Percentiles rank a stretch among this genome's conserved stretches.
phyloP scores from a whole-genome alignment of 352 stramenopile genomes.

The Pythium brassicae region DNA sequence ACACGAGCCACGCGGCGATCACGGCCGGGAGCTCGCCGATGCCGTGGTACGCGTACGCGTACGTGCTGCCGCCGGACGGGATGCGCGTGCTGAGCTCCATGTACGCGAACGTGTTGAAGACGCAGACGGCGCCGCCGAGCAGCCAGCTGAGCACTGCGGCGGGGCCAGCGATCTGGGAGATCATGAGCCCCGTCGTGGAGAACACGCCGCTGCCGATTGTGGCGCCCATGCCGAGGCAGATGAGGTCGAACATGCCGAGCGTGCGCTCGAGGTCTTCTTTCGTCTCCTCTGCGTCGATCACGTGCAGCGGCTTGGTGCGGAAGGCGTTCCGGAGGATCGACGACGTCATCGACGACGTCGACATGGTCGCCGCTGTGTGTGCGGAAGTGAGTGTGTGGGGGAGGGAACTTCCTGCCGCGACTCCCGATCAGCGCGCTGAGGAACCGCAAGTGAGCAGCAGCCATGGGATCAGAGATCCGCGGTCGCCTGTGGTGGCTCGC shows the following conservation, averaged over 20 bases:
- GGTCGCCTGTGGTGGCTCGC: no score
- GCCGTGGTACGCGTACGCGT: slow-evolving; percentile 91
- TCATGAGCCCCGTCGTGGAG: slow-evolving; percentile 71
- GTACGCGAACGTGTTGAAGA: slow-evolving; percentile 83
- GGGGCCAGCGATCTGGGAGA: slow-evolving; percentile 73
- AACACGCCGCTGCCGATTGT: slow-evolving; percentile 92
- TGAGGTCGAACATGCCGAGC: slow-evolving; percentile 85
- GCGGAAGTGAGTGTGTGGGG: no score
- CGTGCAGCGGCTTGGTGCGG: slow-evolving; percentile 69
- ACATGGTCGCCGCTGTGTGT: no score
- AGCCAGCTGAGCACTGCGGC: slow-evolving; percentile 78
- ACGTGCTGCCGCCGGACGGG: slow-evolving; percentile 86
- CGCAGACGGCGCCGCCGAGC: slow-evolving; percentile 77
- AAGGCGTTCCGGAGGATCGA: slow-evolving; percentile 25
- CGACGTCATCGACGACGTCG: no score
- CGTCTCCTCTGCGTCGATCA: slow-evolving; percentile 75
- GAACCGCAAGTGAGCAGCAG: no score
- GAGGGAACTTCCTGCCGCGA: no score
- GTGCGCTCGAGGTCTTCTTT: slow-evolving; percentile 57
- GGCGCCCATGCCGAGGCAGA: slow-evolving; percentile 89
- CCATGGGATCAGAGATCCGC: no score
- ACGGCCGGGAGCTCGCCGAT: slow-evolving; percentile 92
- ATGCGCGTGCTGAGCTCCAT: slow-evolving; percentile 87
- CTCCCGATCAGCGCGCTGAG: no score
- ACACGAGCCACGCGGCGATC: slow-evolving; percentile 82